Evolutionary conservation across 1,139 yeast genomes (phyloP), one percentile per base, ranked within the genome.

Genomic region (Suhomyces taliae): DNA sequence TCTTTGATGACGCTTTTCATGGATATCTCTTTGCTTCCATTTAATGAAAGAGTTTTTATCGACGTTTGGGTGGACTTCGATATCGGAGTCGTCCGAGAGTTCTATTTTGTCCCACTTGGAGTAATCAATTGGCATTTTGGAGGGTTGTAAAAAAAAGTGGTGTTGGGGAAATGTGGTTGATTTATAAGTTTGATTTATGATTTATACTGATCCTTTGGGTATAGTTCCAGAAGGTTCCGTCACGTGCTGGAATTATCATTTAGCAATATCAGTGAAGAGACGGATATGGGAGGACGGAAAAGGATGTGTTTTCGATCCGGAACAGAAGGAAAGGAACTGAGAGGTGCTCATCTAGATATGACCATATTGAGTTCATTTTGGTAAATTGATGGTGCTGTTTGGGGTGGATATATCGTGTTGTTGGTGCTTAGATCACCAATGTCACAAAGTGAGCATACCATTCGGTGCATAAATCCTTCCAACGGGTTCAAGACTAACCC

Each of bases 51-150:
- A 90, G 43, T 74, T 76, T 65, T 95, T 95, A 67, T 95, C 99
- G 33, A 95, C 99, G 62, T 95, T 95, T 50, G 99, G 99, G 65
- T 95, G 99, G 8, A 91, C 99, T 62, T 93, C 99, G 42, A 91
- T 76, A 62, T 93, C 98, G 7, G 97, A 89, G 65, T 93, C 99
- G 64, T 93, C 99, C 14, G 97, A 89, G 41, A 93, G 74, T 66
- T 93, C 99, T 51, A 93, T 81, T 64, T 90, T 90, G 67, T 93
- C 99, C 98, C 99, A 93, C 65, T 93, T 93, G 11, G 97, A 90
- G 68, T 93, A 93, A 64, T 93, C 99, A 57, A 91, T 84, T 45
- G 88, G 81, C 90, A 85, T 85, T 29, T 40, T 58, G 39, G 12
- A 14, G 34, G 8, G 34, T 11, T 6, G 15, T 9, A 8, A 12